Evolutionary conservation across 192 early-diverging fungal genomes (phyloP).

Genomic region (Backusella tuberculispora): DNA sequence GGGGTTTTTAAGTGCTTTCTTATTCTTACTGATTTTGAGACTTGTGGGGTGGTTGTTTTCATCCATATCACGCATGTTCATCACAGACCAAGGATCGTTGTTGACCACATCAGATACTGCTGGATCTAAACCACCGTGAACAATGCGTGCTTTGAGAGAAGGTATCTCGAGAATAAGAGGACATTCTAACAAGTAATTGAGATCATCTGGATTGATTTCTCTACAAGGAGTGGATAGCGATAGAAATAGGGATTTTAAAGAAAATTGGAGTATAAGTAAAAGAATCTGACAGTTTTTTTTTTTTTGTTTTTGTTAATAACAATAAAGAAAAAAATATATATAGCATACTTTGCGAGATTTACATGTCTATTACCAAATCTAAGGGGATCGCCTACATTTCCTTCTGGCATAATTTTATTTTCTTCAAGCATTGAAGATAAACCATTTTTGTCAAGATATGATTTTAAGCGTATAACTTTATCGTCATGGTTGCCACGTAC

Average conservation of each 20-base stretch:
- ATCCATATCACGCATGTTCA: constrained; percentile 63
- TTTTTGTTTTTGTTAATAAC: not conserved
- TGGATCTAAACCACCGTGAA: constrained; percentile 70
- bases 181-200: constrained; percentile 55
- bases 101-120: constrained; percentile 40
- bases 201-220: constrained; percentile 44
- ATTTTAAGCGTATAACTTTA: constrained; percentile 59
- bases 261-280: not conserved
- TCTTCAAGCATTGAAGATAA: not conserved
- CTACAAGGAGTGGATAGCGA: constrained; percentile 11
- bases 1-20: constrained; percentile 38
- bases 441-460: constrained; percentile 24
- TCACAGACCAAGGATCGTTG: constrained; percentile 61
- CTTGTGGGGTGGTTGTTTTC: constrained; percentile 43
- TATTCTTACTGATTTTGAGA: constrained; percentile 43
- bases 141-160: constrained; percentile 55
- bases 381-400: constrained; percentile 40
- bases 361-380: constrained; percentile 36
- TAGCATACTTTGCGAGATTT: constrained; percentile 40
- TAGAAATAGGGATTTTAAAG: not conserved
- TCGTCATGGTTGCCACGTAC: constrained; percentile 82
- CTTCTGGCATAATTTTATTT: constrained; percentile 29
- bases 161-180: constrained; percentile 56
- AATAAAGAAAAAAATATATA: not conserved
- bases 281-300: not conserved